Evolutionary conservation across 2,329 filamentous ascomycete genomes (phyloP).

Genomic region (Fusarium multiceps): DNA sequence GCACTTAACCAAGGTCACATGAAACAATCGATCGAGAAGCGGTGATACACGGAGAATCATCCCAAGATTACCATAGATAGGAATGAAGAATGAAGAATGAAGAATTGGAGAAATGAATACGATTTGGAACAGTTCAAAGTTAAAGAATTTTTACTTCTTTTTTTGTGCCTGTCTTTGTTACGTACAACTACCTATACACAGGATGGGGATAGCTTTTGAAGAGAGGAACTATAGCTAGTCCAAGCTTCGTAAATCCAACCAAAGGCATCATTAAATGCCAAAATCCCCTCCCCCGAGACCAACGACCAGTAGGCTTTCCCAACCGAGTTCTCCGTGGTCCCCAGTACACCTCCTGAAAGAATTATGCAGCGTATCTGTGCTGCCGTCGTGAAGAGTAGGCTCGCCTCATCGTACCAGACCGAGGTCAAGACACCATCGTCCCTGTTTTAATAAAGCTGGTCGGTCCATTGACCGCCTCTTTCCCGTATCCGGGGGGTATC

Average conservation of each 20-base stretch:
- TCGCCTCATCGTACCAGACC: slow-evolving; percentile 47
- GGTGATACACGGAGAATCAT: neutral
- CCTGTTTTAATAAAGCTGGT: slow-evolving; percentile 34
- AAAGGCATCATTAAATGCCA: slow-evolving; percentile 37
- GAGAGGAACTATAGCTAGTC: slow-evolving; percentile 34
- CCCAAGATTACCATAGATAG: neutral
- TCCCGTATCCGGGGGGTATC: slow-evolving; percentile 43
- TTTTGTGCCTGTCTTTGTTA: slow-evolving; percentile 50
- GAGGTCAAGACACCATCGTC: slow-evolving; percentile 44
- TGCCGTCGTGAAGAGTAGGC: slow-evolving; percentile 46
- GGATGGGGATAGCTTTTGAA: slow-evolving; percentile 41
- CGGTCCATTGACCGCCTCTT: slow-evolving; percentile 27
- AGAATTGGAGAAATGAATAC: slow-evolving; percentile 21
- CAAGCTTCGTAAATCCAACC: slow-evolving; percentile 40
- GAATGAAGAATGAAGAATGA: slow-evolving; percentile 12
- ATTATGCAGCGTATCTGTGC: slow-evolving; percentile 46
- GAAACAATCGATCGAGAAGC: neutral
- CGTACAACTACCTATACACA: slow-evolving; percentile 54
- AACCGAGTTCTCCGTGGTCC: slow-evolving; percentile 24
- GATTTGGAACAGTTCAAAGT: slow-evolving; percentile 24
- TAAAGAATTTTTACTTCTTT: slow-evolving; percentile 52
- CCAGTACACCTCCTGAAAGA: slow-evolving; percentile 41
- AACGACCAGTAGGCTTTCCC: slow-evolving; percentile 15
- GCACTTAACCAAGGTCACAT: neutral
- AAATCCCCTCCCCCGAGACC: slow-evolving; percentile 37